Percentiles rank a stretch among this genome's conserved stretches.
phyloP scores from a whole-genome alignment of 257 asterid genomes.

The Scutellaria baicalensis region DNA sequence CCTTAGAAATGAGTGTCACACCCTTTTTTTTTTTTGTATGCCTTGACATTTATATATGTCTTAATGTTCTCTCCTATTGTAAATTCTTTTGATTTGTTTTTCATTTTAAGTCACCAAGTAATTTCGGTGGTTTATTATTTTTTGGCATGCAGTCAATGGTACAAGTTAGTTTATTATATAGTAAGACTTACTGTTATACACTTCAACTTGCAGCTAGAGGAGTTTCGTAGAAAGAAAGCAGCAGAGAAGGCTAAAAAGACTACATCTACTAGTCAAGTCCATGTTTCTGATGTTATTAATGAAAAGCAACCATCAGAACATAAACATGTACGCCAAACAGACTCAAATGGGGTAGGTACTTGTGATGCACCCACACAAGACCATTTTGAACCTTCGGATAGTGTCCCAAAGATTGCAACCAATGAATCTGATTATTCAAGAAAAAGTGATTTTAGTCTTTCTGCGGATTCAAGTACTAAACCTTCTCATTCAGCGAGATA shows the following conservation, averaged over 20 bases:
- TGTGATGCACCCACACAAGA: conserved; percentile 42
- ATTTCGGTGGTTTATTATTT: background rate
- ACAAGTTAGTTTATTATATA: background rate
- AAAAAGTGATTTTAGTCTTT: conserved; percentile 26
- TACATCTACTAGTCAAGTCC: conserved; percentile 31
- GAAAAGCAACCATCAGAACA: conserved; percentile 43
- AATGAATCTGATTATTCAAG: conserved; percentile 28
- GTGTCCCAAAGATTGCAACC: conserved; percentile 24
- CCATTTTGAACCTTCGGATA: conserved; percentile 23
- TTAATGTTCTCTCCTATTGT: background rate
- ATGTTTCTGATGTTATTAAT: conserved; percentile 27
- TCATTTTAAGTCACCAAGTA: background rate
- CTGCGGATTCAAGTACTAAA: conserved; percentile 17
- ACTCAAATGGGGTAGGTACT: conserved; percentile 45
- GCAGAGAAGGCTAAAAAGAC: conserved; percentile 66
- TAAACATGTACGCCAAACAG: conserved; percentile 28
- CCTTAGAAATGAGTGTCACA: too few species aligned
- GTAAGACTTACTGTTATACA: background rate
- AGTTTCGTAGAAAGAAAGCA: conserved; percentile 85
- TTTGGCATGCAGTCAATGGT: background rate
- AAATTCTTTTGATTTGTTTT: background rate
- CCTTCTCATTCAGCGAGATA: conserved; percentile 24
- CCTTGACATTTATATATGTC: background rate
- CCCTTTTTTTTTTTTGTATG: background rate
- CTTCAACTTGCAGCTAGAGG: conserved; percentile 61